Base-by-base conservation (phyloP, 2,329 filamentous ascomycete genomes). In the Boeremia lycopersici region DNA sequence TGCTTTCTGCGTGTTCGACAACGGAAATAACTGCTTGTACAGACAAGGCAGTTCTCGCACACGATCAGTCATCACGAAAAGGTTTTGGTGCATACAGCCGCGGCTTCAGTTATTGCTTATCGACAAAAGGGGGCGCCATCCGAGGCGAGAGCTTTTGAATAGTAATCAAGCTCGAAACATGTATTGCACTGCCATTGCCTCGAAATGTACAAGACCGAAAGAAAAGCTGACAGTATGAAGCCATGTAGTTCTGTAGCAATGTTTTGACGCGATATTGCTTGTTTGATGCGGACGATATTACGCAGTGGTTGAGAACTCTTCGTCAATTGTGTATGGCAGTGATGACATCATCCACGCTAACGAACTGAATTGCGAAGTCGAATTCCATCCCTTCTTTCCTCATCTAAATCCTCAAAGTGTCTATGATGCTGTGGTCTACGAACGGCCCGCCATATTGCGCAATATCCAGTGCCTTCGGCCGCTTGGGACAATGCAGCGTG, bases 121-220 rank as follows among this genome's bases (percentile, higher is more conserved):
- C 45, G 15, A 33, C 30, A 4, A 46, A 42, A 35, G 25, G 11
- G 11, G 38, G 11, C 38, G 26, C 36, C n/a, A 46, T 38, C 45
- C 52, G 50, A 53, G 38, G 44, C 28, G 28, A 31, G 17, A 29
- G 35, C 2, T 26, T 4, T 25, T 55, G 52, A 46, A 55, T 49
- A 49, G 46, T 50, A 55, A 55, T 50, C 46, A 55, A 10, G 17
- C 28, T 23, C 15, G 30, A 26, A 3, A 4, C 17, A n/a, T 25
- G 11, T 17, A 23, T 11, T 42, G 15, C 42, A 31, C 42, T 23
- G 19, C 19, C 19, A 23, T 23, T 23, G 19, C 19, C 19, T 23
- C 19, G 19, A 23, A 28, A 35, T 12, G n/a, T 29, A 25, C 29
- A 17, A 25, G 9, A 33, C 9, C 3, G 11, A n/a, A 13, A 46